Percentiles rank a stretch among this genome's conserved stretches.
Evolutionary conservation across 1,284 basidiomycete species (phyloP).

Genomic region (Abortiporus biennis): DNA sequence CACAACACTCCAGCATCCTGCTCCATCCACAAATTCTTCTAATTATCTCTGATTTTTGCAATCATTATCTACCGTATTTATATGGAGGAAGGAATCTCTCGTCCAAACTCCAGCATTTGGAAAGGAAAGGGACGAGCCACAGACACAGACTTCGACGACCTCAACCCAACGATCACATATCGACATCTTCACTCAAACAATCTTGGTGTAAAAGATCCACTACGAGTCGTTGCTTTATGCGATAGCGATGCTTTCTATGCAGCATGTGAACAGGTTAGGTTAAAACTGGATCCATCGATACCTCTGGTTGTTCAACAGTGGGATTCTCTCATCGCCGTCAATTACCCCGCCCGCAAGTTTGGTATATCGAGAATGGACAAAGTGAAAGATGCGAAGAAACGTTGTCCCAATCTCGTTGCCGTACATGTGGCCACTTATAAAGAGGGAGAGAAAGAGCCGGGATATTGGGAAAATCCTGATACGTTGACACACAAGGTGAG

Average conservation of each 20-base stretch:
- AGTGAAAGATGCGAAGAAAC: slow-evolving; percentile 74
- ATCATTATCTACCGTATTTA: no score
- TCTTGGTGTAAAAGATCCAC: slow-evolving; percentile 61
- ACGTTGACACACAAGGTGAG: slow-evolving; percentile 87
- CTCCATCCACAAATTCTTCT: no score
- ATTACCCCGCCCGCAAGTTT: slow-evolving; percentile 89
- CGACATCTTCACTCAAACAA: slow-evolving; percentile 61
- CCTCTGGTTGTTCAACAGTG: slow-evolving; percentile 94
- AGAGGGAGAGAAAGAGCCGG: slow-evolving; percentile 84
- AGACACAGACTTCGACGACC: slow-evolving; percentile 43
- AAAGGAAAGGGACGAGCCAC: slow-evolving; percentile 38
- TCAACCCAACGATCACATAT: slow-evolving; percentile 65
- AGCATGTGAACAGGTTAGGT: slow-evolving; percentile 79
- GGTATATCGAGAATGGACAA: slow-evolving; percentile 85
- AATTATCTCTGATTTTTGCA: no score
- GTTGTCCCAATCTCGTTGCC: slow-evolving; percentile 80
- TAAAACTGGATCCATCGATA: slow-evolving; percentile 50
- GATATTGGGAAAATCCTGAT: slow-evolving; percentile 85
- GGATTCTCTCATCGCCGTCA: slow-evolving; percentile 89
- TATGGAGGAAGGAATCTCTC: no score
- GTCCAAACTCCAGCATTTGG: slow-evolving; percentile 1
- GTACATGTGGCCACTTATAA: slow-evolving; percentile 95
- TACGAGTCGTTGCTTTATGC: slow-evolving; percentile 82
- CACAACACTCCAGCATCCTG: no score
- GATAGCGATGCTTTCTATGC: slow-evolving; percentile 92